These are phyloP conservation scores for Cercospora zeina DNA, from an alignment of 2,329 filamentous ascomycete species.

Conservation along the genomic window DNA sequence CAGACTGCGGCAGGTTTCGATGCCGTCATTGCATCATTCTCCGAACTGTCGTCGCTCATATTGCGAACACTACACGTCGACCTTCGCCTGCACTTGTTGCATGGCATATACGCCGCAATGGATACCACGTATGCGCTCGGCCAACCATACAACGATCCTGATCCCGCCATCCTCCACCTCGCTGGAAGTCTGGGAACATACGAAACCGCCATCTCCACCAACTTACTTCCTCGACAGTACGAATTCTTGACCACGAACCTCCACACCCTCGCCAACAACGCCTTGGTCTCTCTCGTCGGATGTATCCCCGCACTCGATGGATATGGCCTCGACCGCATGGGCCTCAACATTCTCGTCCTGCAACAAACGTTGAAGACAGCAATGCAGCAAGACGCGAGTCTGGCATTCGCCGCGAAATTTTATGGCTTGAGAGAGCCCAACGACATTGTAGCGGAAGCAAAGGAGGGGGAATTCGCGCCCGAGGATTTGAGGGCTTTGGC, in stretches of 20 bases:
- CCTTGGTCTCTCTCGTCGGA: conserved; percentile 69
- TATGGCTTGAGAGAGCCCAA: conserved; percentile 63
- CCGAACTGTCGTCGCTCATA: conserved; percentile 74
- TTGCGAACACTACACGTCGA: conserved; percentile 87
- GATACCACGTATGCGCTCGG: conserved; percentile 56
- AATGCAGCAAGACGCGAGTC: conserved; percentile 67
- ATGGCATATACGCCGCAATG: conserved; percentile 66
- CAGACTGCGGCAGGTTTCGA: conserved; percentile 89
- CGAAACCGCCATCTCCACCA: conserved; percentile 75
- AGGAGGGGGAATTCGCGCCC: conserved; percentile 38
- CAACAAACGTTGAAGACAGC: conserved; percentile 94
- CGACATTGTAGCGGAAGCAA: conserved; percentile 42
- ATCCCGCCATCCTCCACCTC: conserved; percentile 76
- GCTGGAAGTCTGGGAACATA: conserved; percentile 84
- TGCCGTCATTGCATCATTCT: conserved; percentile 77
- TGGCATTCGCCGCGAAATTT: conserved; percentile 65
- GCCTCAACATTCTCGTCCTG: conserved; percentile 88
- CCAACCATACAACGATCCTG: conserved; percentile 73
- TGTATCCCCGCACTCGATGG: conserved; percentile 80
- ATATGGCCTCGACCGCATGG: conserved; percentile 81
- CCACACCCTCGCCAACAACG: conserved; percentile 73
- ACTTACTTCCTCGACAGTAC: conserved; percentile 68
- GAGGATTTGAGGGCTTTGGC: conserved; percentile 46
- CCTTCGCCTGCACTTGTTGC: conserved; percentile 78
- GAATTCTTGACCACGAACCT: conserved; percentile 75